Base-by-base conservation (phyloP, 208 protist genomes). In the Leptomonas seymouri region DNA sequence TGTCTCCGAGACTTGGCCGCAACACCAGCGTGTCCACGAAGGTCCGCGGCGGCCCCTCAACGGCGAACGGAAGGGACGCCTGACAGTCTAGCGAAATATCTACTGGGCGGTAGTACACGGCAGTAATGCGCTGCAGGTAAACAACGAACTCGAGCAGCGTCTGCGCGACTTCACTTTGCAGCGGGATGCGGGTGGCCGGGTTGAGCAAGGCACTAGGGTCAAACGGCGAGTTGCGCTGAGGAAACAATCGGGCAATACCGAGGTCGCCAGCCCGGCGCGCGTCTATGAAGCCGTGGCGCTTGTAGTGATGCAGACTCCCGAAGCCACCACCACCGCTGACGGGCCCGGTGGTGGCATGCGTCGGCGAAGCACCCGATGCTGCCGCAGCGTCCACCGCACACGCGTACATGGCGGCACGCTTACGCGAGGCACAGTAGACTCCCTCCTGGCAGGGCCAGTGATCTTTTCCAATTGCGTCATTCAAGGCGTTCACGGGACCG, bases 131-230 rank as follows among this genome's bases (percentile, higher is more conserved):
- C 44, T 72, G 64, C 15, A 80, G 28, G 61, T 73, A 75, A n/a
- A 80, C 36, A 28, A 71, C 63, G 34, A 80, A 60, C 63, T 80
- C 75, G 1, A 80, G 68, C 42, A 80, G 64, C 57, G 55, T 72
- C 50, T 75, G 49, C 34, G 62, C 55, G 23, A 75, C 63, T 28
- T 53, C 61, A 21, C 39, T 51, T 28, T 80, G 68, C 42, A 71
- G 66, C 34, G 66, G 66, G 7, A 36, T 48, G 5, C 66, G 54
- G 16, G 66, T 53, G 31, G 54, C 45, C 2, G 66, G 44, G 56
- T 51, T 57, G 8, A 60, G 48, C 7, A 64, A 7, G 2, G 36
- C 54, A 36, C 16, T 34, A 3, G 51, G 25, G 53, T 60, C 63
- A 12, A 60, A 53, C 3, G 53, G 2, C 21, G 53, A 18, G 63